Evolutionary conservation across 2,329 filamentous ascomycete genomes (phyloP).

Genomic region (Nigrospora osmanthi): DNA sequence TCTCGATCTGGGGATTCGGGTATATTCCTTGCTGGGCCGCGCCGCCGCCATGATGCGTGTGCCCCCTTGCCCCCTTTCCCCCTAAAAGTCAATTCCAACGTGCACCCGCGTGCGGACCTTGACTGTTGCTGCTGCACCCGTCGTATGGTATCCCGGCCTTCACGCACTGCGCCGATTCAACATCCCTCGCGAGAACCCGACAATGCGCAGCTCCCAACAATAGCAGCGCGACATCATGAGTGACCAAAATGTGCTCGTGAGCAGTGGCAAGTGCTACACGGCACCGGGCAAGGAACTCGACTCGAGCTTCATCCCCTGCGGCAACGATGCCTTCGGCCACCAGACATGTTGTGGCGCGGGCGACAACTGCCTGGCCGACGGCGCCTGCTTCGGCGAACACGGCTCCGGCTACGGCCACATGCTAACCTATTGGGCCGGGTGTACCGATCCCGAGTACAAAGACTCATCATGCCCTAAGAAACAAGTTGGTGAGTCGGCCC

Average conservation of each 20-base stretch:
- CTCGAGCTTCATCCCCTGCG: conserved; percentile 10
- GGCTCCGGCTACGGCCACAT: conserved; percentile 6
- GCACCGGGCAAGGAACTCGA: conserved; percentile 5
- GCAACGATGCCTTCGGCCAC: conserved; percentile 9
- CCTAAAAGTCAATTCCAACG: no score
- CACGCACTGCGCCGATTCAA: no score
- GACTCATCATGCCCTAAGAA: conserved; percentile 6
- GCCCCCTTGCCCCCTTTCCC: no score
- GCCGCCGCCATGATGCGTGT: no score
- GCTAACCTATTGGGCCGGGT: conserved; percentile 10
- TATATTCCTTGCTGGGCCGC: no score
- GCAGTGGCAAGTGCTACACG: conserved; percentile 10
- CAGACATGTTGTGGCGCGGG: conserved; percentile 8
- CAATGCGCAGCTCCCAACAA: no score
- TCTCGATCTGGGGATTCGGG: no score
- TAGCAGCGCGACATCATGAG: neutral
- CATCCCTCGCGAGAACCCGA: no score
- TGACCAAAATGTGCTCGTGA: conserved; percentile 5
- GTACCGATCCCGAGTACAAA: conserved; percentile 7
- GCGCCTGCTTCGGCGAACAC: conserved; percentile 7
- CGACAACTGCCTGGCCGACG: conserved; percentile 8
- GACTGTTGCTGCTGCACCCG: no score
- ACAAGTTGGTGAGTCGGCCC: conserved; percentile 4
- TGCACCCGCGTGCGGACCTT: no score
- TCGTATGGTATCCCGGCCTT: no score